phyloP scores from a whole-genome alignment of 2,329 filamentous ascomycete species.

The Aureobasidium sp. region DNA sequence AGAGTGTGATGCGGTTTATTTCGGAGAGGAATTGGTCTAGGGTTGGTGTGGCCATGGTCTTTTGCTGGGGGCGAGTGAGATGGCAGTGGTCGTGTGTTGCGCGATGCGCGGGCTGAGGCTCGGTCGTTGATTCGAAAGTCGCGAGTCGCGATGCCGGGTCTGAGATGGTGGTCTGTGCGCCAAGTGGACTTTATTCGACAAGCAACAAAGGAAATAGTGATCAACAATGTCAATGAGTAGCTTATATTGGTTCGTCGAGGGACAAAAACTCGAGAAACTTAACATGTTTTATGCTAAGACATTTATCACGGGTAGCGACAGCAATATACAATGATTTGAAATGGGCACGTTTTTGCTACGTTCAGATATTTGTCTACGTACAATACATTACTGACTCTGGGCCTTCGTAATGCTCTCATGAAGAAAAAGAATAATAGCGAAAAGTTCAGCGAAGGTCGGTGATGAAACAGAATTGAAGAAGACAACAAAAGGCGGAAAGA shows the following conservation, averaged over 20 bases:
- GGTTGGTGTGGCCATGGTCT: constrained; percentile 44
- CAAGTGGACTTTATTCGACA: too few species aligned
- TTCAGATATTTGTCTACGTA: constrained; percentile 5
- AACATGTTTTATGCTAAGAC: neutral
- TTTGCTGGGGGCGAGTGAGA: neutral
- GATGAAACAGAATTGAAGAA: neutral
- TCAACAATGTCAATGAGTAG: neutral
- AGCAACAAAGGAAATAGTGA: neutral
- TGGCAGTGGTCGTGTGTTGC: neutral
- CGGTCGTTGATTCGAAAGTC: neutral
- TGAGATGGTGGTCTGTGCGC: constrained; percentile 4
- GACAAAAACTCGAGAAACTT: too few species aligned
- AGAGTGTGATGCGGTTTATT: constrained; percentile 55
- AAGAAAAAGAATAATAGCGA: neutral
- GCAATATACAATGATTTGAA: neutral
- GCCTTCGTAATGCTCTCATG: constrained; percentile 12
- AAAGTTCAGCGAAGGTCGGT: neutral
- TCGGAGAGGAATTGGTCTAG: constrained; percentile 61
- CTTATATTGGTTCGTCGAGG: neutral
- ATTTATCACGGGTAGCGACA: neutral
- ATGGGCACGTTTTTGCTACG: neutral
- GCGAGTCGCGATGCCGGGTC: neutral
- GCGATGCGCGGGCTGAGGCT: neutral
- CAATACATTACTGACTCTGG: constrained; percentile 12
- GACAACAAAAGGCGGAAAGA: neutral